Percentiles rank a stretch among this genome's conserved stretches.
phyloP scores from a whole-genome alignment of 306 rosid species.

The Quillaja saponaria region DNA sequence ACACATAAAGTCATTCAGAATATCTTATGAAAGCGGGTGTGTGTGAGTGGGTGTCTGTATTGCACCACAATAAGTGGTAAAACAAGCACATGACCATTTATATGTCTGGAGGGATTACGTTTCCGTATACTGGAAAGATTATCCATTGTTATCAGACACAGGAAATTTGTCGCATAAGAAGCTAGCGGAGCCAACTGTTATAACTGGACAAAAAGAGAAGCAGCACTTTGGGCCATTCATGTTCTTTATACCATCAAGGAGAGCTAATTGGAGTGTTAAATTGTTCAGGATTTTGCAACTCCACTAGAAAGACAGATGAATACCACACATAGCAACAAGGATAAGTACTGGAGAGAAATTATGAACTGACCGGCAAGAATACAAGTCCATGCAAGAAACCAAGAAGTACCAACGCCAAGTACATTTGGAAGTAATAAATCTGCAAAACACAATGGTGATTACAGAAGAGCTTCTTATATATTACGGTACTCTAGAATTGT shows the following conservation, averaged over 20 bases:
- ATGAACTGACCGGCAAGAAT: conserved; percentile 78
- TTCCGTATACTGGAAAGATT: background rate
- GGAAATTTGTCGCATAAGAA: background rate
- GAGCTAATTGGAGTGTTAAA: background rate
- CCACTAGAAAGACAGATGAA: conserved; percentile 9
- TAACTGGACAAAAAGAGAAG: background rate
- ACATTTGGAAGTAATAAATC: conserved; percentile 98
- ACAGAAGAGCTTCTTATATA: background rate
- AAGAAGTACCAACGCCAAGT: conserved; percentile 85
- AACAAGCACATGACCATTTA: too few species aligned
- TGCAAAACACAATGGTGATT: conserved; percentile 41
- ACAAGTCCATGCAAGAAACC: conserved; percentile 97
- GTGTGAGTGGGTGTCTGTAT: too few species aligned
- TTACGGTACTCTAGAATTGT: background rate
- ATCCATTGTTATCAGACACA: background rate
- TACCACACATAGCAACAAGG: background rate
- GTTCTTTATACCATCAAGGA: background rate
- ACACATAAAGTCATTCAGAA: too few species aligned
- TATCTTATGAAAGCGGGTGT: too few species aligned
- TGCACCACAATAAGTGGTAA: too few species aligned
- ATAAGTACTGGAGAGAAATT: background rate
- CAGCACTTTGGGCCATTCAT: background rate
- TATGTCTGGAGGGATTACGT: too few species aligned
- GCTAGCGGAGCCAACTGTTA: background rate
- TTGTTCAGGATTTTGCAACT: background rate